phyloP scores from a whole-genome alignment of 1,284 basidiomycete species.

The Trametes versicolor region DNA sequence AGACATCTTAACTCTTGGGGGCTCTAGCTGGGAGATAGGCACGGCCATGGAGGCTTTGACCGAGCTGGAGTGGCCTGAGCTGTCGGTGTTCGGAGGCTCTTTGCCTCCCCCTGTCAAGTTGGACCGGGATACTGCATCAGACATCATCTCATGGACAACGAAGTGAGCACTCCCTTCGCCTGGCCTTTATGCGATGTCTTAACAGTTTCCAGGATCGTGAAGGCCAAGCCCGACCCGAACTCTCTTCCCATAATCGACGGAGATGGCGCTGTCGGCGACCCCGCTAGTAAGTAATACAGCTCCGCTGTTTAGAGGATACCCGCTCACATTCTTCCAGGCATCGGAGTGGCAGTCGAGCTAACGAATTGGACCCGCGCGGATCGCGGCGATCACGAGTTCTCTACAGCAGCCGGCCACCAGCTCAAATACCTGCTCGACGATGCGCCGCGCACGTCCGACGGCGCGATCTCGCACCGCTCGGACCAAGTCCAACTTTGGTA shows the following conservation, averaged over 20 bases:
- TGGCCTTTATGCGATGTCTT: not conserved
- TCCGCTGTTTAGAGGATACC: slow-evolving; percentile 3
- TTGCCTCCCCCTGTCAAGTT: slow-evolving; percentile 46
- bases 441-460: slow-evolving; percentile 63
- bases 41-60: slow-evolving; percentile 70
- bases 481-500: slow-evolving; percentile 65
- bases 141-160: slow-evolving; percentile 53
- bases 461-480: slow-evolving; percentile 74
- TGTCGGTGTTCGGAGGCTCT: slow-evolving; percentile 65
- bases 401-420: slow-evolving; percentile 61
- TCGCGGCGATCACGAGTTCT: slow-evolving; percentile 52
- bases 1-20: not conserved
- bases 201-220: slow-evolving; percentile 46
- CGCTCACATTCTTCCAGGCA: slow-evolving; percentile 43
- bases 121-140: slow-evolving; percentile 46
- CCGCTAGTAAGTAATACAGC: slow-evolving; percentile 61
- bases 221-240: slow-evolving; percentile 43
- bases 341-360: slow-evolving; percentile 70
- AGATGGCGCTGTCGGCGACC: slow-evolving; percentile 73
- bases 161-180: slow-evolving; percentile 40
- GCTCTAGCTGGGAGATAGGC: slow-evolving; percentile 77
- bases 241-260: slow-evolving; percentile 51
- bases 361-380: slow-evolving; percentile 62
- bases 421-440: slow-evolving; percentile 66
- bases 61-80: slow-evolving; percentile 63